A percentile compares a stretch with the other conserved stretches of the same genome.
These are phyloP conservation scores for Nelumbo lutea DNA, from an alignment of 164 flowering plant genomes.

Conservation along the genomic window DNA sequence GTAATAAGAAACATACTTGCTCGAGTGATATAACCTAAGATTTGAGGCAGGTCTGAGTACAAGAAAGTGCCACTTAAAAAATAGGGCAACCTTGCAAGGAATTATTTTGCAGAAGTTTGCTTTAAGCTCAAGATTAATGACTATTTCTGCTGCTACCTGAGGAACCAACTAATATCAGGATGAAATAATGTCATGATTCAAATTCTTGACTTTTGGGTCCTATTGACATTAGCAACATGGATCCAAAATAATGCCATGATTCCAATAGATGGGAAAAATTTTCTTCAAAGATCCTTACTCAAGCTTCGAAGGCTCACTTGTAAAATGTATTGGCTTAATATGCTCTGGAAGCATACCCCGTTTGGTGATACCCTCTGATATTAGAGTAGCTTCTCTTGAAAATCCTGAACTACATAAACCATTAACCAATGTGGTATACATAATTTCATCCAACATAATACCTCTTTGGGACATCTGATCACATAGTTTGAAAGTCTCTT, in stretches of 20 bases:
- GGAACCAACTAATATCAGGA: background rate
- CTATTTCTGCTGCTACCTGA: background rate
- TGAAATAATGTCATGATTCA: background rate
- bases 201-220: background rate
- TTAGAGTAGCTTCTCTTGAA: background rate
- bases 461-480: slow-evolving; percentile 26
- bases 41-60: background rate
- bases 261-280: background rate
- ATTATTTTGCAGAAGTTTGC: background rate
- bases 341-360: background rate
- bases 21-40: background rate
- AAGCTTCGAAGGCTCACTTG: background rate
- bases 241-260: background rate
- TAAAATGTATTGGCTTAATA: background rate
- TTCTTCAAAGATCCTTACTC: background rate
- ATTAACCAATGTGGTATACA: slow-evolving; percentile 36
- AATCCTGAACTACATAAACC: slow-evolving; percentile 11
- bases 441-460: slow-evolving; percentile 30
- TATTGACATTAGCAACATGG: background rate
- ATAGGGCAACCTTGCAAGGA: background rate
- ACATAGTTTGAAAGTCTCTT: slow-evolving; percentile 29
- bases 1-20: no score
- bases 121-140: background rate
- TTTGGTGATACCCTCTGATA: background rate
- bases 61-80: background rate